Percentiles rank a stretch among this genome's conserved stretches.
These are phyloP conservation scores for Pilaira anomala DNA, from an alignment of 192 early-diverging fungal genomes.

Conservation along the genomic window DNA sequence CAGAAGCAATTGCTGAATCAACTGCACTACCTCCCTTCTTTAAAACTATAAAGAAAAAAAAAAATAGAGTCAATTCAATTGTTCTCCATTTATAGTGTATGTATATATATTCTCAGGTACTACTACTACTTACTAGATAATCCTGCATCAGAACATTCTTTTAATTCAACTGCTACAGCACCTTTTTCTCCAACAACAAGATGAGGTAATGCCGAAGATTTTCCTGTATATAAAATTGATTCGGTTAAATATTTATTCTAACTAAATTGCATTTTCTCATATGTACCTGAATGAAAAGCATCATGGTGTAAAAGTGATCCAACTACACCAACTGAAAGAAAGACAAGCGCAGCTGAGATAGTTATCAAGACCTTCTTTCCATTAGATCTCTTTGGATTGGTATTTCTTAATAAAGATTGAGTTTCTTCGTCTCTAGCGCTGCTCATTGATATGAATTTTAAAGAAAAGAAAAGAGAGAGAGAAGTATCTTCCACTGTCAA, in stretches of 20 bases:
- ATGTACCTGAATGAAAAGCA: background rate
- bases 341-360: background rate
- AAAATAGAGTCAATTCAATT: background rate
- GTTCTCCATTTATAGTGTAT: too few species aligned
- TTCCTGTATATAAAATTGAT: background rate
- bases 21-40: slow-evolving; percentile 86
- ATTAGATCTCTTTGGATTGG: background rate
- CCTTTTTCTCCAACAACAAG: slow-evolving; percentile 51
- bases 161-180: slow-evolving; percentile 67
- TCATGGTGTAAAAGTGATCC: background rate
- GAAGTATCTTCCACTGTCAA: background rate
- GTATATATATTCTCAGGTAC: background rate
- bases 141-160: slow-evolving; percentile 67
- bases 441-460: background rate
- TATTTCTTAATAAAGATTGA: background rate
- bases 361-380: background rate
- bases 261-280: background rate
- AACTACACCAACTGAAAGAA: too few species aligned
- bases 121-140: slow-evolving; percentile 44
- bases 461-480: background rate
- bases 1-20: slow-evolving; percentile 83
- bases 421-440: background rate
- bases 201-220: background rate
- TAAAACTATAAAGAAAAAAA: slow-evolving; percentile 46
- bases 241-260: too few species aligned